Base-by-base conservation (phyloP, 345 rosid species). In the Gossypium mustelinum region DNA sequence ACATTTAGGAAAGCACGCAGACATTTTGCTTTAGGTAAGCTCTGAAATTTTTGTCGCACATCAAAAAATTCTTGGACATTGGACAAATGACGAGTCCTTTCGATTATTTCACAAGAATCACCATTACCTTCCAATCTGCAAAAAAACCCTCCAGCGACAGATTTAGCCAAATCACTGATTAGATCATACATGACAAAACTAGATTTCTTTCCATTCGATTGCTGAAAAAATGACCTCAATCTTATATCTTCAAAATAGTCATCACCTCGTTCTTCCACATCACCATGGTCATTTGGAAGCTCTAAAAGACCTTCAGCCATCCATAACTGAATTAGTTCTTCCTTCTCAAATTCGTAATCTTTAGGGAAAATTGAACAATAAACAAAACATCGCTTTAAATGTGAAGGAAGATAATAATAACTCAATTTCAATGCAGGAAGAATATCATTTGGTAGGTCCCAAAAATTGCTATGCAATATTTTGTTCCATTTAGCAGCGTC, bases 281-380 rank as follows among this genome's bases (percentile, higher is more conserved):
- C 17, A n/a, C 9, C 27, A 3, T 22, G 7, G 11, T 41, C 5
- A 1, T 11, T 18, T 6, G 11, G 11, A 2, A 18, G 7, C 1
- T 7, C 3, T 48, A 75, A 2, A 7, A 79, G 39, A 24, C 58
- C 82, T 45, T 80, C 77, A 1, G 77, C 79, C 73, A 80, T 80
- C 77, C 82, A 80, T 12, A 67, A 44, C 0, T 2, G 50, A 43
- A 80, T n/a, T 13, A 76, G 13, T 2, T 57, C 62, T 18, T 76
- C 80, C 27, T 68, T 77, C n/a, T 16, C n/a, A 43, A 80, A 76
- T 62, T 66, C 34, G 14, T 76, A 57, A 34, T 20, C 71, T 18
- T 72, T n/a, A 24, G 77, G 84, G 43, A 78, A 78, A 47, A 81
- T 11, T 1, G 79, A 79, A 61, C 81, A 75, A 11, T 78, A 81